These are phyloP conservation scores for Casuarina cunninghamiana DNA, from an alignment of 306 rosid species.

Conservation along the genomic window DNA sequence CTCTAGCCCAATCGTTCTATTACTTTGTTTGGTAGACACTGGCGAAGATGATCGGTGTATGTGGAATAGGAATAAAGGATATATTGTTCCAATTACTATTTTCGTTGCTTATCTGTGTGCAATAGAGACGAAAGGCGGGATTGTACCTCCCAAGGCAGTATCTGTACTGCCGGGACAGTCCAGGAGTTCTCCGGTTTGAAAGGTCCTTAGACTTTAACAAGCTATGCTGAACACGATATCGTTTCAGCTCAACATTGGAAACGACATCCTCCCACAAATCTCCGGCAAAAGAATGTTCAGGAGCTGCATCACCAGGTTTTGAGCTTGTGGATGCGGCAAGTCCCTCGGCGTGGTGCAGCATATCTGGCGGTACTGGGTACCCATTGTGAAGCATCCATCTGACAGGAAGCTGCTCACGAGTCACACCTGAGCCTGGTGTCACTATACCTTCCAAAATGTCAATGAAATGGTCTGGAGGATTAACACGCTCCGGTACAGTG, in stretches of 20 bases:
- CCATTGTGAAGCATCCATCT: constrained; percentile 90
- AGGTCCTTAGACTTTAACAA: constrained; percentile 75
- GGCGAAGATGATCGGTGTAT: neutral
- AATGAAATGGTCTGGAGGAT: constrained; percentile 91
- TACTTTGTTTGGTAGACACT: neutral
- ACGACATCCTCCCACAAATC: constrained; percentile 87
- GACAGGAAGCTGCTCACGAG: constrained; percentile 67
- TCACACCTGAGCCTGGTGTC: constrained; percentile 46
- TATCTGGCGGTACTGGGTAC: constrained; percentile 74
- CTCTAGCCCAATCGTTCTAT: neutral
- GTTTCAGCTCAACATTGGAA: constrained; percentile 52
- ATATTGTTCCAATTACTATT: neutral
- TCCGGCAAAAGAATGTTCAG: constrained; percentile 72
- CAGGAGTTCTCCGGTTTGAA: constrained; percentile 73
- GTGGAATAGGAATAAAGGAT: constrained; percentile 9
- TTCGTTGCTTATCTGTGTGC: neutral
- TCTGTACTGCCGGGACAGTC: constrained; percentile 68
- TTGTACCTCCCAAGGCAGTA: constrained; percentile 83
- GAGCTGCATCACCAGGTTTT: constrained; percentile 43
- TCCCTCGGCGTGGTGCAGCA: constrained; percentile 48
- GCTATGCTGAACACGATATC: constrained; percentile 62
- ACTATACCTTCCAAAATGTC: constrained; percentile 90
- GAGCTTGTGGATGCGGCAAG: constrained; percentile 36
- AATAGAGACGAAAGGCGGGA: constrained; percentile 11
- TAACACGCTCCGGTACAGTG: constrained; percentile 73